Evolutionary conservation across 768 basidiomycete species (phyloP).

Genomic region (Boletus tylopilopsis): DNA sequence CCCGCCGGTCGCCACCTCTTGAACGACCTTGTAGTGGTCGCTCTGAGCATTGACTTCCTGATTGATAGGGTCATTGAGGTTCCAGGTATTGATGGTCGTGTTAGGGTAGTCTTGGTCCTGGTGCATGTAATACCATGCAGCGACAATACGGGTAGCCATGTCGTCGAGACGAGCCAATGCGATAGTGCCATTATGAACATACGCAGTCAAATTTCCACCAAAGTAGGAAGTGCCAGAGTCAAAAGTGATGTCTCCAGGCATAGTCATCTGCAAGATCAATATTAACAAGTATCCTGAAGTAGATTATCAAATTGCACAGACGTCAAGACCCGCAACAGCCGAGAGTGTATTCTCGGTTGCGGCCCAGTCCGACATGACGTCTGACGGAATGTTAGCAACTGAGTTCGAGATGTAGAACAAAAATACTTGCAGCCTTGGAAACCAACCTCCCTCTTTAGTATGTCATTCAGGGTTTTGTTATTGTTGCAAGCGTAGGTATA

Average conservation of each 20-base stretch:
- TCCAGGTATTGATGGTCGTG: constrained; percentile 26
- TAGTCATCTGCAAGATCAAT: constrained; percentile 51
- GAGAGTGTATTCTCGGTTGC: constrained; percentile 49
- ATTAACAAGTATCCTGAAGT: not conserved
- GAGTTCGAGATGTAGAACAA: not conserved
- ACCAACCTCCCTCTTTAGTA: constrained; percentile 61
- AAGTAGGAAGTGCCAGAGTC: constrained; percentile 46
- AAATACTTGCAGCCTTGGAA: constrained; percentile 55
- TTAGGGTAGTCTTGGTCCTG: constrained; percentile 31
- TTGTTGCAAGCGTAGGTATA: constrained; percentile 64
- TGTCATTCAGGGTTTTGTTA: constrained; percentile 52
- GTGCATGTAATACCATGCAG: constrained; percentile 49
- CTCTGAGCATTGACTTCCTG: constrained; percentile 54
- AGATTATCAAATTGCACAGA: constrained; percentile 24
- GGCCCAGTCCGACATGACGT: constrained; percentile 59
- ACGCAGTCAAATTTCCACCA: constrained; percentile 53
- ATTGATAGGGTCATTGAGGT: constrained; percentile 28
- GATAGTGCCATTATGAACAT: constrained; percentile 60
- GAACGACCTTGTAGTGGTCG: constrained; percentile 48
- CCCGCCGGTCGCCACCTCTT: constrained; percentile 62
- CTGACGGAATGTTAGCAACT: constrained; percentile 23
- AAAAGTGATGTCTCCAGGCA: constrained; percentile 59
- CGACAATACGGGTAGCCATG: constrained; percentile 68
- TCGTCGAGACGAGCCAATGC: constrained; percentile 58
- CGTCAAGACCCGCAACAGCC: constrained; percentile 61